phyloP scores from a whole-genome alignment of 768 basidiomycete genomes.

The Boletus reticulatus region DNA sequence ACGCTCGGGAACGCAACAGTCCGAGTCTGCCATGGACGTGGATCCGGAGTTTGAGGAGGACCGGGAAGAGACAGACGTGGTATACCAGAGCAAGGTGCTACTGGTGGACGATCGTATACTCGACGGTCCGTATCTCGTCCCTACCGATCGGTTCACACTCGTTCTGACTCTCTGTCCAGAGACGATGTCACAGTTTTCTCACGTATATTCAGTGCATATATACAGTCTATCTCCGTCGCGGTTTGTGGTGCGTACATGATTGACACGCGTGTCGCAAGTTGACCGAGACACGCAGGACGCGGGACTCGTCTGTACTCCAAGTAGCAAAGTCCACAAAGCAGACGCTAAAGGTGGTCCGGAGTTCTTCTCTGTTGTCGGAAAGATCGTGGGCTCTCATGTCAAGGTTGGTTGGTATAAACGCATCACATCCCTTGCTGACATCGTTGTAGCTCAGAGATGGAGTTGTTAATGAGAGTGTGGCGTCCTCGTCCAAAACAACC shows the following conservation, averaged over 20 bases:
- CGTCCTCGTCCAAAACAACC: slow-evolving; percentile 46
- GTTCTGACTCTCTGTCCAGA: slow-evolving; percentile 32
- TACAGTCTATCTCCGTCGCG: slow-evolving; percentile 72
- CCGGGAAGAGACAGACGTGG: slow-evolving; percentile 40
- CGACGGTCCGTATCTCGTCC: slow-evolving; percentile 42
- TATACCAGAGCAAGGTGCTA: slow-evolving; percentile 47
- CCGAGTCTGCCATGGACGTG: slow-evolving; percentile 24
- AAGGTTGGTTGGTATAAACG: slow-evolving; percentile 36
- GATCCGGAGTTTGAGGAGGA: slow-evolving; percentile 42
- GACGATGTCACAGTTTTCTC: slow-evolving; percentile 50
- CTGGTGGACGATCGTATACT: slow-evolving; percentile 65
- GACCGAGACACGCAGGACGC: slow-evolving; percentile 38
- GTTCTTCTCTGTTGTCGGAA: slow-evolving; percentile 34
- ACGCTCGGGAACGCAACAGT: neutral
- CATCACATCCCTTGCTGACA: neutral
- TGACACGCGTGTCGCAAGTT: neutral
- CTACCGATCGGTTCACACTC: no score
- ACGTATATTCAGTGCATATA: slow-evolving; percentile 56
- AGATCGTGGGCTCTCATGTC: slow-evolving; percentile 44
- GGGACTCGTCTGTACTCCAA: slow-evolving; percentile 38
- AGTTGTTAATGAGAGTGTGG: slow-evolving; percentile 7
- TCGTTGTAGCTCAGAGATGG: slow-evolving; percentile 16
- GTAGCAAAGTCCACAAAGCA: slow-evolving; percentile 27
- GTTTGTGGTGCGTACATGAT: slow-evolving; percentile 38
- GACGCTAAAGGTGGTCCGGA: slow-evolving; percentile 30